phyloP scores from a whole-genome alignment of 2,329 filamentous ascomycete species.

The Sarocladium brachiariae region DNA sequence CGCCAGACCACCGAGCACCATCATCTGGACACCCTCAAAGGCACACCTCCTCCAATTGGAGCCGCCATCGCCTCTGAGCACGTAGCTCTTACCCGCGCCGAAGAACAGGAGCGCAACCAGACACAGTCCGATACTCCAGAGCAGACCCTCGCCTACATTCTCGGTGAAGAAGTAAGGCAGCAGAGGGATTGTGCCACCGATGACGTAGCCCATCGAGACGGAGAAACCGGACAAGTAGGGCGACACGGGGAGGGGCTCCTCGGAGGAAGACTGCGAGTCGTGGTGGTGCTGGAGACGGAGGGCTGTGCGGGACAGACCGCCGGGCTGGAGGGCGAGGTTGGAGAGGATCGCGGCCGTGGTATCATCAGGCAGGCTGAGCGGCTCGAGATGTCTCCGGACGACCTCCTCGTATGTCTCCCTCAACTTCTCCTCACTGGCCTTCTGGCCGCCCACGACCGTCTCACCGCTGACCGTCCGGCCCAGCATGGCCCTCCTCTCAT shows the following conservation, averaged over 20 bases:
- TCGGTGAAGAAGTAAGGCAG: conserved; percentile 52
- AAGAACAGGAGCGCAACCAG: conserved; percentile 47
- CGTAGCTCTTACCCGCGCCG: conserved; percentile 47
- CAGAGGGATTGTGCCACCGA: conserved; percentile 56
- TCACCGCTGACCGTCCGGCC: not conserved
- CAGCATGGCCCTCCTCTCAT: conserved; percentile 21
- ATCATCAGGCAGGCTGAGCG: conserved; percentile 20
- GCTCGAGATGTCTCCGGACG: conserved; percentile 26
- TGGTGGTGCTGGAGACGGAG: conserved; percentile 14
- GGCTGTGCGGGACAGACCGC: conserved; percentile 20
- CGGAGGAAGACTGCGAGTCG: conserved; percentile 12
- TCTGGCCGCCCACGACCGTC: conserved; percentile 9
- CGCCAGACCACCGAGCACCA: conserved; percentile 25
- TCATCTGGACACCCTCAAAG: conserved; percentile 10
- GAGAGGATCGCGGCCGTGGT: conserved; percentile 19
- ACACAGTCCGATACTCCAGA: conserved; percentile 48
- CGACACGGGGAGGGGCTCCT: conserved; percentile 16
- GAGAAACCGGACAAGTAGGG: conserved; percentile 48
- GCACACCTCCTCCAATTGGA: not conserved
- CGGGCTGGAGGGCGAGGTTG: conserved; percentile 21
- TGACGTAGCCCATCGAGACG: conserved; percentile 54
- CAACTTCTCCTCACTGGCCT: not conserved
- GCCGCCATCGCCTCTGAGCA: conserved; percentile 20
- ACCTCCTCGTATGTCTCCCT: conserved; percentile 14
- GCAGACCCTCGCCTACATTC: conserved; percentile 34